Percentiles rank a stretch among this genome's conserved stretches.
These are phyloP conservation scores for Fonsecaea erecta DNA, from an alignment of 2,329 filamentous ascomycete genomes.

Conservation along the genomic window DNA sequence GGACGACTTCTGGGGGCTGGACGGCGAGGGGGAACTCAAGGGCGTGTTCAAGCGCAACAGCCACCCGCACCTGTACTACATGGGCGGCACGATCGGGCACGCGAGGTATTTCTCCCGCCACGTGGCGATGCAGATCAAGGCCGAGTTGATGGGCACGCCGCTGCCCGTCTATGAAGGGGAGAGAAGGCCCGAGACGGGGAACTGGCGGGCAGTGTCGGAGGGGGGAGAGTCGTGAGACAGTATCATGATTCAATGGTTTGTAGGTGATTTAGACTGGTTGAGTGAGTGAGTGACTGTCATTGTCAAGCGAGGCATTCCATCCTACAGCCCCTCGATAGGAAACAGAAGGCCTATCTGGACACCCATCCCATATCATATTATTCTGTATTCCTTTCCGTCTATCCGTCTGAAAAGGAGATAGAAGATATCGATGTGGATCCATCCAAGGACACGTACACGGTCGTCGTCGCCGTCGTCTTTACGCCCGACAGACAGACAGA, in stretches of 20 bases:
- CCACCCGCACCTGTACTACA: conserved; percentile 49
- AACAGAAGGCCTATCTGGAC: too few species aligned
- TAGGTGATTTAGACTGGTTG: too few species aligned
- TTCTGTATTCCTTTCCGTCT: too few species aligned
- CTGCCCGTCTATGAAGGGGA: conserved; percentile 29
- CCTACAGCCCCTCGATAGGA: neutral
- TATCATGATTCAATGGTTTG: too few species aligned
- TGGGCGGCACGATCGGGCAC: conserved; percentile 50
- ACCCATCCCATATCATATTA: too few species aligned
- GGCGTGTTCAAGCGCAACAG: conserved; percentile 47
- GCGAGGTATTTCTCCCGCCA: conserved; percentile 50
- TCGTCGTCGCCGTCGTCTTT: neutral
- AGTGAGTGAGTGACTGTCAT: too few species aligned
- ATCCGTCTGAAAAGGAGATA: too few species aligned
- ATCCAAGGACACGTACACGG: too few species aligned
- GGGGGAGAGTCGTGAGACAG: neutral
- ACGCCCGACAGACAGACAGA: too few species aligned
- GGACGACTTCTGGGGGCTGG: conserved; percentile 53
- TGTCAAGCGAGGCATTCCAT: neutral
- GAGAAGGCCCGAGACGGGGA: conserved; percentile 7
- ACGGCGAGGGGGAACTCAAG: conserved; percentile 54
- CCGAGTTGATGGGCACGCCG: conserved; percentile 35
- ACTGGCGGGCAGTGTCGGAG: neutral
- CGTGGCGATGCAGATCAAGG: conserved; percentile 54
- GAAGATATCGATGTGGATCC: too few species aligned